phyloP scores from a whole-genome alignment of 2,329 filamentous ascomycete species.

The Alternaria novae-zelandiae region DNA sequence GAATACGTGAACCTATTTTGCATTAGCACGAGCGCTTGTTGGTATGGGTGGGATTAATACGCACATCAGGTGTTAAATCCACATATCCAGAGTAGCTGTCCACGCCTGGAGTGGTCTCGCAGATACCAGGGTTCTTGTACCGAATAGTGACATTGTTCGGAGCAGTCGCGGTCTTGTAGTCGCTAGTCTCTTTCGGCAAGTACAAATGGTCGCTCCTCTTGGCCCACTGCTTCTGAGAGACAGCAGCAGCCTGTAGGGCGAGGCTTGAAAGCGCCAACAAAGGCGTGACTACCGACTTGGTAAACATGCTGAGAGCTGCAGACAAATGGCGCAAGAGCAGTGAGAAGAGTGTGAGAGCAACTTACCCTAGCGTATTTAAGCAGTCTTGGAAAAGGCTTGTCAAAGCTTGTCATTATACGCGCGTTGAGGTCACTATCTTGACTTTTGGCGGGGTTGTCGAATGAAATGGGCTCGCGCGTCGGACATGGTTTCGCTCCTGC shows the following conservation, averaged over 20 bases:
- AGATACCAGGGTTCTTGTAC: constrained; percentile 61
- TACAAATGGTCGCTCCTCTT: constrained; percentile 27
- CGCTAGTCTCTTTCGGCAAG: constrained; percentile 50
- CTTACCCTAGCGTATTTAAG: constrained; percentile 23
- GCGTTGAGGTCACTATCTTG: constrained; percentile 15
- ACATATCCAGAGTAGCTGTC: constrained; percentile 55
- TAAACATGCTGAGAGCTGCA: constrained; percentile 13
- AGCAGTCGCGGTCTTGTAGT: constrained; percentile 54
- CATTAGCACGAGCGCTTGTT: background rate
- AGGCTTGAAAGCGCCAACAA: constrained; percentile 20
- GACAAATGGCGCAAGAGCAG: background rate
- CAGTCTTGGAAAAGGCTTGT: constrained; percentile 17
- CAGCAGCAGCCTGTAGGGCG: constrained; percentile 18
- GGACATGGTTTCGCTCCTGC: constrained; percentile 17
- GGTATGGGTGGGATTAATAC: background rate
- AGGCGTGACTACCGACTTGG: constrained; percentile 14
- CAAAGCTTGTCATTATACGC: constrained; percentile 17
- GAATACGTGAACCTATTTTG: constrained; percentile 44
- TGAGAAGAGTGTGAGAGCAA: background rate
- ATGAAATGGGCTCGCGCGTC: background rate
- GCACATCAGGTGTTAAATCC: constrained; percentile 43
- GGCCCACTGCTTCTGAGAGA: constrained; percentile 28
- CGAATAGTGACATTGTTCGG: constrained; percentile 56
- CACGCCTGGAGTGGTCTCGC: constrained; percentile 61
- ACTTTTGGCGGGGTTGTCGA: constrained; percentile 6